phyloP scores from a whole-genome alignment of 2,329 filamentous ascomycete species.

The Talaromyces sp. region DNA sequence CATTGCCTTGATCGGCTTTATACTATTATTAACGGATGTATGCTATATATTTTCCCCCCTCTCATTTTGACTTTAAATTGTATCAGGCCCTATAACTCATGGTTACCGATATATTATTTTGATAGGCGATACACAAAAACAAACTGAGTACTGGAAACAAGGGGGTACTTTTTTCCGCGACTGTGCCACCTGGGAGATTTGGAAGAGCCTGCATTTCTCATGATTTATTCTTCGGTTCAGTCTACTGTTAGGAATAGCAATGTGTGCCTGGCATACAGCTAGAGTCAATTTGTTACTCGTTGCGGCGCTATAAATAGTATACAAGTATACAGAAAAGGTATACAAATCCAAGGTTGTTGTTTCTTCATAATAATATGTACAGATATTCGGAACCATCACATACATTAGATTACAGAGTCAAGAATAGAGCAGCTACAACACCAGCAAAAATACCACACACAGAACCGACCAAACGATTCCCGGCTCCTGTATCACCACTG shows the following conservation, averaged over 20 bases:
- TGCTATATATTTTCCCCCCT: neutral
- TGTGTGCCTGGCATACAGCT: neutral
- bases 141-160: neutral
- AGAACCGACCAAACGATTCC: too few species aligned
- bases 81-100: neutral
- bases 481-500: too few species aligned
- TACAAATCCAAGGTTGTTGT: too few species aligned
- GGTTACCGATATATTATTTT: neutral
- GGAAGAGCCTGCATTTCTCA: neutral
- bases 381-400: too few species aligned
- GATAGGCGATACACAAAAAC: neutral
- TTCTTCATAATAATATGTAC: too few species aligned
- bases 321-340: too few species aligned
- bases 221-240: neutral
- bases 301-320: too few species aligned
- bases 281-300: neutral
- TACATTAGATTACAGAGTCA: too few species aligned
- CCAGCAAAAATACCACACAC: too few species aligned
- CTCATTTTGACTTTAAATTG: neutral
- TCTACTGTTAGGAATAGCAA: neutral
- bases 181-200: neutral
- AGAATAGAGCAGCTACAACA: too few species aligned
- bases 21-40: conserved; percentile 1
- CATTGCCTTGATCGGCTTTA: neutral
- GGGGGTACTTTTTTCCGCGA: neutral